These are phyloP conservation scores for Stemphylium beticola DNA, from an alignment of 2,329 filamentous ascomycete genomes.

Conservation along the genomic window DNA sequence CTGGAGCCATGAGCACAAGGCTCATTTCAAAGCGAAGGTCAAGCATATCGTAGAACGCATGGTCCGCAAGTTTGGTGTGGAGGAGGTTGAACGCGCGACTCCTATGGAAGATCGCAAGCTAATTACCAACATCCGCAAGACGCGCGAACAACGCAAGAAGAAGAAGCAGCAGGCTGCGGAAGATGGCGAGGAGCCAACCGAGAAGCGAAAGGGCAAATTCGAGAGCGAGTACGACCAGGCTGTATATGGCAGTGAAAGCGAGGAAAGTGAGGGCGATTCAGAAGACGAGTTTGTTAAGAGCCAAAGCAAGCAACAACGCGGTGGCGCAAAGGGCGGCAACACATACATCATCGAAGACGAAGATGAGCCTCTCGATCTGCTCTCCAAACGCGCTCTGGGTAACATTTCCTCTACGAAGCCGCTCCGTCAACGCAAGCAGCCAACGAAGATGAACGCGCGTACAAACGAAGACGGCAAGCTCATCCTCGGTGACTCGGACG, in stretches of 20 bases:
- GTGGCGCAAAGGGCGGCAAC: constrained; percentile 58
- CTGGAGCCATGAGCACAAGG: constrained; percentile 98
- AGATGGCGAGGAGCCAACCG: constrained; percentile 55
- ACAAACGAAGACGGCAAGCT: constrained; percentile 79
- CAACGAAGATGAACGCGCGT: constrained; percentile 52
- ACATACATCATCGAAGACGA: constrained; percentile 94
- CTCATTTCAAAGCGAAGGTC: constrained; percentile 94
- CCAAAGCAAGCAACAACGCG: constrained; percentile 34
- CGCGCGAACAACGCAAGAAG: constrained; percentile 86
- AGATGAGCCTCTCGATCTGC: constrained; percentile 90
- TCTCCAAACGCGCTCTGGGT: constrained; percentile 86
- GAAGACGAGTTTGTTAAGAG: constrained; percentile 46
- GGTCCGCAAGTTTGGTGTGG: constrained; percentile 87
- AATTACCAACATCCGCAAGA: constrained; percentile 93
- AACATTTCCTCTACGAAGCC: constrained; percentile 94
- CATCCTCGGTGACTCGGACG: constrained; percentile 66
- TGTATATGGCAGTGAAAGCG: constrained; percentile 74
- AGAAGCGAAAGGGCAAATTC: constrained; percentile 67
- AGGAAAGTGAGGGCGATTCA: constrained; percentile 58
- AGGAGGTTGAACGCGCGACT: constrained; percentile 77
- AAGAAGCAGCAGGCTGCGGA: constrained; percentile 75
- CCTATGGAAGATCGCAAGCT: constrained; percentile 89
- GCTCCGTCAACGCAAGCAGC: constrained; percentile 63
- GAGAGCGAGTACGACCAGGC: constrained; percentile 95
- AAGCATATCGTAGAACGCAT: constrained; percentile 97